Conservation (phyloP, 2,329 filamentous ascomycete species). For the Chalaropsis thielavioides region DNA sequence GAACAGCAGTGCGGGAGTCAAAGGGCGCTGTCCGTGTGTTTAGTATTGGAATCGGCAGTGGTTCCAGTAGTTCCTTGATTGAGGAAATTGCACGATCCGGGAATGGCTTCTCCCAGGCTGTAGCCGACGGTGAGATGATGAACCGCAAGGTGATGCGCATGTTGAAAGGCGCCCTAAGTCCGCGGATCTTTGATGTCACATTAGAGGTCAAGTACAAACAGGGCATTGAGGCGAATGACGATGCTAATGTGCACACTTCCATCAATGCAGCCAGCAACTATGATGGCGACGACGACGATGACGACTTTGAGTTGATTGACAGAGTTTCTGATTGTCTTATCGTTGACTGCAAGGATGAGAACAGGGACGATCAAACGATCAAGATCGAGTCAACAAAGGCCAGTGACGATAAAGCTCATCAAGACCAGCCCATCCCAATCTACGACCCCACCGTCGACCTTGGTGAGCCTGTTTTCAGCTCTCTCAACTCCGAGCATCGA, state of each 20-base stretch:
- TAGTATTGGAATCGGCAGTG: slow-evolving; percentile 38
- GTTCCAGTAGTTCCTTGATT: slow-evolving; percentile 37
- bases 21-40: slow-evolving; percentile 37
- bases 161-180: slow-evolving; percentile 55
- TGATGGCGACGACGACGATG: slow-evolving; percentile 24
- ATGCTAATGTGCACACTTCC: not conserved
- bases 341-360: slow-evolving; percentile 23
- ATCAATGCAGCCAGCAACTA: not conserved
- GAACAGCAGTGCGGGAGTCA: slow-evolving; percentile 27
- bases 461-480: slow-evolving; percentile 25
- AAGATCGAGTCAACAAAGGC: slow-evolving; percentile 17
- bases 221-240: not conserved
- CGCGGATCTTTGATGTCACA: slow-evolving; percentile 49
- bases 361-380: slow-evolving; percentile 5
- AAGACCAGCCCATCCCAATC: slow-evolving; percentile 38
- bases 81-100: slow-evolving; percentile 41
- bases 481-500: slow-evolving; percentile 20
- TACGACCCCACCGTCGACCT: slow-evolving; percentile 38
- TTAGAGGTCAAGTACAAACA: slow-evolving; percentile 46
- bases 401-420: slow-evolving; percentile 19
- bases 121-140: slow-evolving; percentile 48
- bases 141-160: slow-evolving; percentile 57
- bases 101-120: slow-evolving; percentile 46
- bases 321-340: slow-evolving; percentile 36
- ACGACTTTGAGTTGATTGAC: slow-evolving; percentile 51